phyloP scores from a whole-genome alignment of 257 asterid genomes.

The Euphrasia confusa region DNA sequence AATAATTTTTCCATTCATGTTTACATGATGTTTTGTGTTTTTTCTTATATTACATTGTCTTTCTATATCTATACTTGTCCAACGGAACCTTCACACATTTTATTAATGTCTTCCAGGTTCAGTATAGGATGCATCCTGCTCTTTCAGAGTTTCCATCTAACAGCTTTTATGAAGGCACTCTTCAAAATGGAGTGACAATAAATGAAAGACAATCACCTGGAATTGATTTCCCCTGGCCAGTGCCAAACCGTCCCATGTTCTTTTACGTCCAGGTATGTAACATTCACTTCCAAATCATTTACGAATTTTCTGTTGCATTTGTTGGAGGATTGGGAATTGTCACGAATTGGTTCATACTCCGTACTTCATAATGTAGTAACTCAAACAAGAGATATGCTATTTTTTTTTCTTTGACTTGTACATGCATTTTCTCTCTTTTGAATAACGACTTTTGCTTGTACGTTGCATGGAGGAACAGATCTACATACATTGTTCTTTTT shows the following conservation, averaged over 20 bases:
- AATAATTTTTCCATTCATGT: slow-evolving; percentile 11
- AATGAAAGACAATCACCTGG: slow-evolving; percentile 94
- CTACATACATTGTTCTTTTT: slow-evolving; percentile 2
- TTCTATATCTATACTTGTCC: not conserved
- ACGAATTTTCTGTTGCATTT: slow-evolving; percentile 9
- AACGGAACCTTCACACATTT: slow-evolving; percentile 2
- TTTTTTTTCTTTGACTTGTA: slow-evolving; percentile 1
- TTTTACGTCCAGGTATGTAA: slow-evolving; percentile 87
- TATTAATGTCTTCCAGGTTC: slow-evolving; percentile 58
- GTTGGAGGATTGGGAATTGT: slow-evolving; percentile 8
- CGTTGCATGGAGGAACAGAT: slow-evolving; percentile 20
- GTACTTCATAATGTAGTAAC: slow-evolving; percentile 11
- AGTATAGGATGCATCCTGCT: slow-evolving; percentile 98
- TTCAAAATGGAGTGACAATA: slow-evolving; percentile 95
- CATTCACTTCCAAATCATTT: slow-evolving; percentile 8
- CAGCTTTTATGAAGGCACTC: slow-evolving; percentile 97
- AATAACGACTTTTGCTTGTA: not conserved
- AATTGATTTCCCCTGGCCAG: slow-evolving; percentile 99
- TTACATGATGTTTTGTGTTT: slow-evolving; percentile 2
- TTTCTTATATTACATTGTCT: slow-evolving; percentile 16
- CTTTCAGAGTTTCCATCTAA: slow-evolving; percentile 96
- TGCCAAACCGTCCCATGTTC: slow-evolving; percentile 97
- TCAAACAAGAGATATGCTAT: slow-evolving; percentile 3
- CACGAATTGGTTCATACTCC: too few relatives aligned
- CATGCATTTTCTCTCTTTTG: slow-evolving; percentile 1